These are phyloP conservation scores for Cylindrotheca fusiformis DNA, from an alignment of 108 stramenopile genomes.

Conservation along the genomic window DNA sequence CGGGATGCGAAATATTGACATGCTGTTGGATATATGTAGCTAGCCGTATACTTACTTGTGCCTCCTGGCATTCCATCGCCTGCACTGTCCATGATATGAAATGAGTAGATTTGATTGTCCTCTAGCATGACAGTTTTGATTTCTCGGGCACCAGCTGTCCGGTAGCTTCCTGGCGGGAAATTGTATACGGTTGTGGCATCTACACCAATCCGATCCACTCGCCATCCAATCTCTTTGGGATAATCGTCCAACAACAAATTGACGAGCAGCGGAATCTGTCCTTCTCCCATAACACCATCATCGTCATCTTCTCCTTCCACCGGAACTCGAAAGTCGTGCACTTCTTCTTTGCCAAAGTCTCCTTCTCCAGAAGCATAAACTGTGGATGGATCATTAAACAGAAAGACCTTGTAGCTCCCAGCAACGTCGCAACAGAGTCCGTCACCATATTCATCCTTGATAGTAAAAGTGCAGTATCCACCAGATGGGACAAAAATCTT, in stretches of 20 bases:
- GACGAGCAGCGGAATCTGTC: constrained; percentile 31
- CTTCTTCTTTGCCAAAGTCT: constrained; percentile 6
- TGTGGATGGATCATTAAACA: constrained; percentile 2
- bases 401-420: constrained; percentile 16
- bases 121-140: constrained; percentile 19
- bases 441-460: constrained; percentile 29
- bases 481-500: constrained; percentile 28
- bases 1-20: no score
- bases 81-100: constrained; percentile 12
- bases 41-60: background rate
- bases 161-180: constrained; percentile 24
- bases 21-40: no score
- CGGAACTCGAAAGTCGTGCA: constrained; percentile 9
- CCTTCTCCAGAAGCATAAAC: constrained; percentile 17
- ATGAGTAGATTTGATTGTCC: constrained; percentile 25
- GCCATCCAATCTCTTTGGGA: constrained; percentile 36
- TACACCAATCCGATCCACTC: constrained; percentile 20
- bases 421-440: constrained; percentile 36
- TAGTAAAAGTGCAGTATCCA: constrained; percentile 11
- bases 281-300: constrained; percentile 8
- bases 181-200: constrained; percentile 27
- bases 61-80: constrained; percentile 26
- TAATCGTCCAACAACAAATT: constrained; percentile 21
- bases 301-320: background rate
- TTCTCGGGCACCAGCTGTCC: constrained; percentile 4